Evolutionary conservation across 2,329 filamentous ascomycete species (phyloP), one percentile per base, ranked within the genome.

Genomic region (Periglandula ipomoeae): DNA sequence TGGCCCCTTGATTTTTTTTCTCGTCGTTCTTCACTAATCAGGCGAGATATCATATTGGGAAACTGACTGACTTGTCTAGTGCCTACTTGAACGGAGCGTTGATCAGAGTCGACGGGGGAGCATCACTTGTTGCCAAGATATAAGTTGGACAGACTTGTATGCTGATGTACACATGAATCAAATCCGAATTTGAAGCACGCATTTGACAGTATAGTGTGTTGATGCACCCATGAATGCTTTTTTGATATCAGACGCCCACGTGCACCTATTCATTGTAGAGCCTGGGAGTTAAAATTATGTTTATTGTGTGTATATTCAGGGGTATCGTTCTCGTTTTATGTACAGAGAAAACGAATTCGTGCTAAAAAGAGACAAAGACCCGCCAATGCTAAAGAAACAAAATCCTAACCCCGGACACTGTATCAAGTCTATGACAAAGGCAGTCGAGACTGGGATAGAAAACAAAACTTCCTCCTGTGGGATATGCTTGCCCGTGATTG

Each of bases 21-120:
- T 39, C 32, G 27, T 32, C 22, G 20, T 24, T 4, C 40, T 44
- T n/a, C n/a, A n/a, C n/a, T n/a, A n/a, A n/a, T n/a, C n/a, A n/a
- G n/a, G n/a, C n/a, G n/a, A n/a, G n/a, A n/a, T n/a, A n/a, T n/a
- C n/a, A n/a, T n/a, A n/a, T n/a, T n/a, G n/a, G n/a, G n/a, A n/a
- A n/a, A 10, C 23, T 42, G 19, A 15, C 27, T 48, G 17, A 23
- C 20, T 3, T 26, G 22, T 22, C 2, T 42, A 69, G 66, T 4
- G 70, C 76, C 1, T 85, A 75, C 61, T 72, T 84, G 32, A 86
- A 84, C 53, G 82, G 82, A 3, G 79, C 81, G 15, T 79, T 77
- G 3, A 78, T 85, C 53, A 67, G 76, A 9, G 60, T 85, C 37
- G 82, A 86, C 60, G 81, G 81, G 2, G 80, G 80, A 2, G 63